Evolutionary conservation across 768 basidiomycete genomes (phyloP), one percentile per base, ranked within the genome.

Genomic region (Cyclocybe cylindracea): DNA sequence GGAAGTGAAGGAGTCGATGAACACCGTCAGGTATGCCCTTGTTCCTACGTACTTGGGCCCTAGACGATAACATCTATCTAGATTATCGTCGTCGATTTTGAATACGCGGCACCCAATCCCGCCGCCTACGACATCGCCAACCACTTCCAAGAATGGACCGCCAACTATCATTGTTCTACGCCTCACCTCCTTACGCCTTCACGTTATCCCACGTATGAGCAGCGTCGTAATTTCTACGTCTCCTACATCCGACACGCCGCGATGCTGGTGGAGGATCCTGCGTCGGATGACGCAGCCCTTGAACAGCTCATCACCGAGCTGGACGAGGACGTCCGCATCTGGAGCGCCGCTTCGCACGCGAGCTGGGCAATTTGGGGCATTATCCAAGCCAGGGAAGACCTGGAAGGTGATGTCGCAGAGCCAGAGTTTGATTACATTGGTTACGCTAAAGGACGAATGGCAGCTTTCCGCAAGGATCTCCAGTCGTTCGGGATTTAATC

Each of bases 71-170:
- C 50, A 37, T 50, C 42, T 52, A 42, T 53, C 48, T 53, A 95
- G 90, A 85, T 96, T 56, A 90, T 96, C 65, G 91, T 96, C 34
- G 94, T 97, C 56, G 97, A 99, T 71, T 98, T 98, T 66, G 97
- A 99, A 72, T 99, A 99, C 65, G 93, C 96, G 10, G 80, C 87
- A 0, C 88, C 91, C 4, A 98, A 98, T 64, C 88, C 95, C 19
- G 85, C 94, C 3, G 91, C 92, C 3, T 97, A 86, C 70, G 97
- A 99, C 66, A 94, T 99, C 59, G 96, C 90, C 50, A 96, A 96
- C 68, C 94, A 96, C 69, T 97, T 95, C 72, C 88, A 91, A 64
- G 97, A 98, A 71, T 98, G 97, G 96, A 91, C 91, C 14, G 87
- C 92, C 11, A 80, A 97, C 70, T 98, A 98, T 68, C 87, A 91